phyloP scores from a whole-genome alignment of 2,329 filamentous ascomycete genomes.

The Ambrosiella xylebori region DNA sequence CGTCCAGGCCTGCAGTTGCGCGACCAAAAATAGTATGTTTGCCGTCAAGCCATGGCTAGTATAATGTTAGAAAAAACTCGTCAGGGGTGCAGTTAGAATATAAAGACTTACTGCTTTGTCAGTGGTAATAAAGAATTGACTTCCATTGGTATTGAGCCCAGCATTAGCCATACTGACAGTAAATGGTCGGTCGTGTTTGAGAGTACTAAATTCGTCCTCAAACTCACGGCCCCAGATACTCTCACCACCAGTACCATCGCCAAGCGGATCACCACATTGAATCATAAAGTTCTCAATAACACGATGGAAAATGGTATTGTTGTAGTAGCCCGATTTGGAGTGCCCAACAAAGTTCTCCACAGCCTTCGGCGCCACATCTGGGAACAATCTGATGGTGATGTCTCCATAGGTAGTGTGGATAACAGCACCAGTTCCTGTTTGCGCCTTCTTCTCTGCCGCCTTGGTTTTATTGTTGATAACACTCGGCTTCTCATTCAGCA shows the following conservation, averaged over 20 bases:
- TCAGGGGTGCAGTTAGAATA: not conserved
- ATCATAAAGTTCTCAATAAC: slow-evolving; percentile 99
- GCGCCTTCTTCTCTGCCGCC: slow-evolving; percentile 38
- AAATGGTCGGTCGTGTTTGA: slow-evolving; percentile 91
- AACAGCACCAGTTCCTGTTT: slow-evolving; percentile 63
- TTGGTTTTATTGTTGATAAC: slow-evolving; percentile 28
- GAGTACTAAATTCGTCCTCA: slow-evolving; percentile 77
- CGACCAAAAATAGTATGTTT: slow-evolving; percentile 95
- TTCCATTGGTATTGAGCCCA: slow-evolving; percentile 84
- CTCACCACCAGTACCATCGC: slow-evolving; percentile 78
- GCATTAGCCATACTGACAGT: slow-evolving; percentile 97
- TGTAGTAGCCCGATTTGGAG: slow-evolving; percentile 80
- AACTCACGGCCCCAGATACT: slow-evolving; percentile 89
- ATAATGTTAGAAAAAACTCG: not conserved
- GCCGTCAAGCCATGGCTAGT: slow-evolving; percentile 60
- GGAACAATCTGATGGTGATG: slow-evolving; percentile 84
- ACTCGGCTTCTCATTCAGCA: slow-evolving; percentile 86
- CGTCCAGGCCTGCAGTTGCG: slow-evolving; percentile 76
- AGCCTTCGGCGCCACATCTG: slow-evolving; percentile 78
- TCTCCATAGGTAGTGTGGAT: slow-evolving; percentile 90
- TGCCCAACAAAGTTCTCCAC: slow-evolving; percentile 98
- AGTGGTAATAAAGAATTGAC: slow-evolving; percentile 96
- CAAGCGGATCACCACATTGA: slow-evolving; percentile 66
- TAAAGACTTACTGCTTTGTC: slow-evolving; percentile 61
- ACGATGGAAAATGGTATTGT: slow-evolving; percentile 92